phyloP scores from a whole-genome alignment of 1,284 basidiomycete genomes.

The Blastosporella zonata region DNA sequence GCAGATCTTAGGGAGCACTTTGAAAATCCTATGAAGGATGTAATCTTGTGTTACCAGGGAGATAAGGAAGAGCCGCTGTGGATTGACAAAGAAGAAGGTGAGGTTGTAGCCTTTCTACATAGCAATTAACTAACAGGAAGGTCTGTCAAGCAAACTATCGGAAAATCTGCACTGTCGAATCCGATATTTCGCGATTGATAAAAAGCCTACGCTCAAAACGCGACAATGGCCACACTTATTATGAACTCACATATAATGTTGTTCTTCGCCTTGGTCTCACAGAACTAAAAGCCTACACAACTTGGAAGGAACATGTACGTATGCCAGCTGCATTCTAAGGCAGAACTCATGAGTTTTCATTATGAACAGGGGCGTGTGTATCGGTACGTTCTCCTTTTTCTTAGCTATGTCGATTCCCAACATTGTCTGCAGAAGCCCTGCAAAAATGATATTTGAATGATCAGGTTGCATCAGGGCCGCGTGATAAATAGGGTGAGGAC shows the following conservation, averaged over 20 bases:
- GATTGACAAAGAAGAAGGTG: slow-evolving; percentile 44
- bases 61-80: slow-evolving; percentile 34
- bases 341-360: no score
- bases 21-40: slow-evolving; percentile 21
- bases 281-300: slow-evolving; percentile 26
- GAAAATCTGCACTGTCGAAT: slow-evolving; percentile 40
- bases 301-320: slow-evolving; percentile 38
- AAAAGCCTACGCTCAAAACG: slow-evolving; percentile 20
- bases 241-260: slow-evolving; percentile 22
- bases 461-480: no score
- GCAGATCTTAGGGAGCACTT: slow-evolving; percentile 18
- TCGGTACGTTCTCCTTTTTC: no score
- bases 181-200: slow-evolving; percentile 24
- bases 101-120: slow-evolving; percentile 1
- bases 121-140: background rate
- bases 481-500: no score
- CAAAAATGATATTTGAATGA: no score
- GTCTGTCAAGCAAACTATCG: slow-evolving; percentile 36
- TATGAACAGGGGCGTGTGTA: no score
- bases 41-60: slow-evolving; percentile 42
- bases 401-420: no score
- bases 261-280: slow-evolving; percentile 28
- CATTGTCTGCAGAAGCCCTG: no score
- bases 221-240: slow-evolving; percentile 12
- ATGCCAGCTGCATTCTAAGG: no score